phyloP scores from a whole-genome alignment of 208 protist genomes.

The Lotmaria passim region DNA sequence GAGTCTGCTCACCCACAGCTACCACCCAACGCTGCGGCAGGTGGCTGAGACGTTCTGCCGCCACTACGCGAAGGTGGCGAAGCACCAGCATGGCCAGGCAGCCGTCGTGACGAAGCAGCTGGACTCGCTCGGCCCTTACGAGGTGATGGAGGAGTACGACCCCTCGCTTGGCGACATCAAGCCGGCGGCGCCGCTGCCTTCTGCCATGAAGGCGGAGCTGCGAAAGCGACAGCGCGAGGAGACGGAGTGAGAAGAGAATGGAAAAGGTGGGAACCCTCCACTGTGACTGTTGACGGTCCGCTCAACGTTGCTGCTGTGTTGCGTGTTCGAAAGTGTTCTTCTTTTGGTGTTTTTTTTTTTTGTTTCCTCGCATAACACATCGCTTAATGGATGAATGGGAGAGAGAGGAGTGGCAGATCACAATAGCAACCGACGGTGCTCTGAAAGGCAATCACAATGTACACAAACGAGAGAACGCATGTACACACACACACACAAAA shows the following conservation, averaged over 20 bases:
- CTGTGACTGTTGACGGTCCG: too few species aligned
- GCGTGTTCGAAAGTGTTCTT: not conserved
- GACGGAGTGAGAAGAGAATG: conserved; percentile 4
- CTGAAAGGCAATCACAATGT: too few species aligned
- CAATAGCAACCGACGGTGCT: not conserved
- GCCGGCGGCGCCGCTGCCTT: conserved; percentile 67
- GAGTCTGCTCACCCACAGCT: conserved; percentile 72
- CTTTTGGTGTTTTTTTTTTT: conserved; percentile 10
- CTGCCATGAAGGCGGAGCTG: conserved; percentile 40
- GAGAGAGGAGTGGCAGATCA: not conserved
- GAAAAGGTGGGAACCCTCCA: not conserved
- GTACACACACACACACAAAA: too few species aligned
- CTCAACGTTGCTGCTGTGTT: not conserved
- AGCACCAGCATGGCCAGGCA: conserved; percentile 85
- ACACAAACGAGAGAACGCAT: too few species aligned
- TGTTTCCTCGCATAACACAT: conserved; percentile 12
- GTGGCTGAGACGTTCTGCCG: conserved; percentile 81
- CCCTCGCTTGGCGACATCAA: conserved; percentile 80
- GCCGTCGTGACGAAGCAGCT: conserved; percentile 88
- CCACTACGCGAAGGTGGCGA: conserved; percentile 85
- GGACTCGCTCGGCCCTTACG: conserved; percentile 86
- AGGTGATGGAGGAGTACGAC: conserved; percentile 91
- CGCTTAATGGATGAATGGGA: conserved; percentile 18
- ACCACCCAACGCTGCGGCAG: conserved; percentile 86
- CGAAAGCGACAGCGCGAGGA: conserved; percentile 36